Percentiles rank a stretch among this genome's conserved stretches.
Evolutionary conservation across 192 early-diverging fungal species (phyloP).

Genomic region (Backusella parvicylindrica): DNA sequence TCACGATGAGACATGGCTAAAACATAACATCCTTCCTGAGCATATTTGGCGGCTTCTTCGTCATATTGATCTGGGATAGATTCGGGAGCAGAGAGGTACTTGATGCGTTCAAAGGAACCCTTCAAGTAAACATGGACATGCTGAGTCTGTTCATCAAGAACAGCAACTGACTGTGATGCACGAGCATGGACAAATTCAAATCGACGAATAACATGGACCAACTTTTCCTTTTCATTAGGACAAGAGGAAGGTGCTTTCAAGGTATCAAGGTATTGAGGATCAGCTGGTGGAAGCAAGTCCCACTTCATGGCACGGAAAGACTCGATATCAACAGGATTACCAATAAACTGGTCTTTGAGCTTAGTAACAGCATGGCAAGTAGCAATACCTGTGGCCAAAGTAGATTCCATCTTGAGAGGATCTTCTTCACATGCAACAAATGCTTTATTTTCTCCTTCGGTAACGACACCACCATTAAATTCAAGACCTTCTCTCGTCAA

Average conservation of each 20-base stretch:
- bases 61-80: conserved; percentile 59
- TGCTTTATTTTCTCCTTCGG: conserved; percentile 2
- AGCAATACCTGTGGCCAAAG: conserved; percentile 42
- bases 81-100: conserved; percentile 40
- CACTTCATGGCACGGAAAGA: conserved; percentile 65
- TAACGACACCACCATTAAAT: conserved; percentile 39
- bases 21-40: conserved; percentile 77
- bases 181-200: conserved; percentile 80
- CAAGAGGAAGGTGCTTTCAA: conserved; percentile 36
- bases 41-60: conserved; percentile 51
- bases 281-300: conserved; percentile 33
- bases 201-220: conserved; percentile 59
- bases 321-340: conserved; percentile 84
- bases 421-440: conserved; percentile 24
- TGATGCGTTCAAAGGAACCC: conserved; percentile 76
- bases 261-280: conserved; percentile 44
- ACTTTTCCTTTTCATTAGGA: conserved; percentile 22
- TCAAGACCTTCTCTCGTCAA: conserved; percentile 72
- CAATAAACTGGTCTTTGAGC: conserved; percentile 48
- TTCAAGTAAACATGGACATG: conserved; percentile 67
- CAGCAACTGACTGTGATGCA: conserved; percentile 71
- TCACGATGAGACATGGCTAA: conserved; percentile 66
- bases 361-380: conserved; percentile 66
- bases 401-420: conserved; percentile 24
- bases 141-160: conserved; percentile 51